Evolutionary conservation across 495 filamentous ascomycete species (phyloP), one percentile per base, ranked within the genome.

Genomic region (Trichocladium uniseriatum): DNA sequence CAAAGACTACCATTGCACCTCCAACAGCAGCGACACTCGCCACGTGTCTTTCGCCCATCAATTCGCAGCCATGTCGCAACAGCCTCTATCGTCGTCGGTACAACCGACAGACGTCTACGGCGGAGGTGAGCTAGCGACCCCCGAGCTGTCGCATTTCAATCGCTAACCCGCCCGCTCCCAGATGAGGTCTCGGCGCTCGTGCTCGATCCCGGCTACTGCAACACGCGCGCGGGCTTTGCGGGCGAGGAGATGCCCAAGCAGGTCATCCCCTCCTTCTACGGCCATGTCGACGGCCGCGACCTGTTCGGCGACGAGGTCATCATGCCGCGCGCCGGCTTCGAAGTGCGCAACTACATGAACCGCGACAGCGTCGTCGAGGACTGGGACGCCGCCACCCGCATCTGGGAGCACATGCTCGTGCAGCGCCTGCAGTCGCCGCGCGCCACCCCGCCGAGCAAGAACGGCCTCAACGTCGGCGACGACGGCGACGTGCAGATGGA

Each of bases 161-260:
- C 37, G 19, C 47, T 47, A 21, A 62, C 47, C 18, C 19, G 28
- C 48, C 16, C 18, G 21, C n/a, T 24, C 6, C 48, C 40, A 94
- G 92, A 98, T 73, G 92, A 98, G 69, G 89, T 98, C 43, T 92
- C 89, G 14, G 92, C 92, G 21, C 86, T 98, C 60, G 87, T 98
- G 19, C 87, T 98, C 57, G 92, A 98, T 60, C 86, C 94, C 4
- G 92, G 94, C 36, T 95, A 86, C 70, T 86, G 83, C 38, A 85
- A 80, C 58, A 87, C 82, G 14, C 91, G 94, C 69, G 94, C 90
- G 48, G 92, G 92, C 53, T 97, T 95, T 63, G 92, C 92, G 4
- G 92, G 94, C 57, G 92, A 98, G 82, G 92, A 98, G 69, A 81
- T 86, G 3, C 92, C 92, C 48, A 98, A 97, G 75, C 87, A 87